Percentiles rank a stretch among this genome's conserved stretches.
Evolutionary conservation across 345 rosid genomes (phyloP).

Genomic region (Rhizophora apiculata): DNA sequence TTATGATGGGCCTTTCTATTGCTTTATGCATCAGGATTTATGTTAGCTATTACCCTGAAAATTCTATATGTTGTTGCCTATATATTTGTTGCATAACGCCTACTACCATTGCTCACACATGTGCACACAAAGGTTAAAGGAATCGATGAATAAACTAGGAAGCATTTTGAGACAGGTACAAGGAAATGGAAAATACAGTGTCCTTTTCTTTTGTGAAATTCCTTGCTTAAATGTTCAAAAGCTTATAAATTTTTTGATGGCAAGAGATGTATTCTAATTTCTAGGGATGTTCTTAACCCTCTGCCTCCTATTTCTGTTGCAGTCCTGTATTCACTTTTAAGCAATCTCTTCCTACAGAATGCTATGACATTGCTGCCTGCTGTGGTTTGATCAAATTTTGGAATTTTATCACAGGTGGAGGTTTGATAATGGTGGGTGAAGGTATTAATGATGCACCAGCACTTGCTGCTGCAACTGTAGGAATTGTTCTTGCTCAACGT

Average conservation of each 20-base stretch:
- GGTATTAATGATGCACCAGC: conserved; percentile 99
- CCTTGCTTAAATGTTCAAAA: no score
- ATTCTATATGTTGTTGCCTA: neutral
- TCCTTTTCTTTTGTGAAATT: no score
- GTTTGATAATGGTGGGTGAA: conserved; percentile 94
- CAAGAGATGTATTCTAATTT: neutral
- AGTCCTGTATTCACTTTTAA: neutral
- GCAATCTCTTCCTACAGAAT: neutral
- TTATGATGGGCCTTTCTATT: neutral
- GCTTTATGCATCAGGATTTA: no score
- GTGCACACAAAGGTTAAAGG: no score
- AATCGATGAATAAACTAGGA: no score
- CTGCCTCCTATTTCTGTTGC: neutral
- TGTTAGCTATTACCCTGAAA: neutral
- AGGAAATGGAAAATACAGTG: no score
- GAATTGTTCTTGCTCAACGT: conserved; percentile 92
- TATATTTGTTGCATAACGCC: no score
- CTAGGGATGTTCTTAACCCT: neutral
- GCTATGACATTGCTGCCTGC: neutral
- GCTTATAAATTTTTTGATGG: no score
- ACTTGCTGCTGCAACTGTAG: conserved; percentile 92
- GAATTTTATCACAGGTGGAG: conserved; percentile 64
- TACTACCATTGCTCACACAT: no score
- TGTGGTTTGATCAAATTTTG: conserved; percentile 10
- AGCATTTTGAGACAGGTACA: no score